These are phyloP conservation scores for Phytophthora palmivora DNA, from an alignment of 352 stramenopile species.

Conservation along the genomic window DNA sequence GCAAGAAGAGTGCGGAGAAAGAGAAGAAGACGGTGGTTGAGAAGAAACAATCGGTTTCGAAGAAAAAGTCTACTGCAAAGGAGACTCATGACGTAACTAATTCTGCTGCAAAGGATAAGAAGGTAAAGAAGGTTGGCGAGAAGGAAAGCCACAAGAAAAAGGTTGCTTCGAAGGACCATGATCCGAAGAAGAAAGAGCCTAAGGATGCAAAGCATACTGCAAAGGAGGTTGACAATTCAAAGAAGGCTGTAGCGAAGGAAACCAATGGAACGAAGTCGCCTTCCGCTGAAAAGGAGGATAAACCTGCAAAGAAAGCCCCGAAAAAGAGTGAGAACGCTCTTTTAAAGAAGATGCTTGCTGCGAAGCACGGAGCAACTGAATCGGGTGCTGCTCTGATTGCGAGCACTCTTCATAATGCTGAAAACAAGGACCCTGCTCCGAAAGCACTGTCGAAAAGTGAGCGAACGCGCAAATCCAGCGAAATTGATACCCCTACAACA, in stretches of 20 bases:
- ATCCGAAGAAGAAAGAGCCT: no score
- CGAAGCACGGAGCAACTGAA: constrained; percentile 30
- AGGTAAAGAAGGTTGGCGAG: no score
- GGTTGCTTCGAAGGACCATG: no score
- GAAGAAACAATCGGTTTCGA: constrained; percentile 20
- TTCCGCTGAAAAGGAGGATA: constrained; percentile 8
- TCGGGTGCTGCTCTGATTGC: constrained; percentile 34
- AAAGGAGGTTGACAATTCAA: constrained; percentile 24
- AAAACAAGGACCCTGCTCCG: not conserved
- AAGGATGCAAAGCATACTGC: constrained; percentile 6
- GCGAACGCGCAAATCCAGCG: constrained; percentile 29
- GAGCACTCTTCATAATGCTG: constrained; percentile 22
- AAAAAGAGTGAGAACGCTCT: constrained; percentile 45
- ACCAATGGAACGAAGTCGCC: constrained; percentile 17
- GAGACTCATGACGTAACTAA: not conserved
- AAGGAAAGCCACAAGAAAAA: no score
- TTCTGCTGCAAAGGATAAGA: no score
- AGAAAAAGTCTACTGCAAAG: constrained; percentile 11
- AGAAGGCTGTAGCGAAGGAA: constrained; percentile 6
- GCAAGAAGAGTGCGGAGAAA: constrained; percentile 22
- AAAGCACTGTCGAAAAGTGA: constrained; percentile 25
- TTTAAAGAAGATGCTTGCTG: constrained; percentile 40
- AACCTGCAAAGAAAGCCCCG: constrained; percentile 7
- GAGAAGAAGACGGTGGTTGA: constrained; percentile 7
- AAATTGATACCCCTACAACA: constrained; percentile 14